These are phyloP conservation scores for Neurospora sp. DNA, from an alignment of 495 filamentous ascomycete genomes.

Conservation along the genomic window DNA sequence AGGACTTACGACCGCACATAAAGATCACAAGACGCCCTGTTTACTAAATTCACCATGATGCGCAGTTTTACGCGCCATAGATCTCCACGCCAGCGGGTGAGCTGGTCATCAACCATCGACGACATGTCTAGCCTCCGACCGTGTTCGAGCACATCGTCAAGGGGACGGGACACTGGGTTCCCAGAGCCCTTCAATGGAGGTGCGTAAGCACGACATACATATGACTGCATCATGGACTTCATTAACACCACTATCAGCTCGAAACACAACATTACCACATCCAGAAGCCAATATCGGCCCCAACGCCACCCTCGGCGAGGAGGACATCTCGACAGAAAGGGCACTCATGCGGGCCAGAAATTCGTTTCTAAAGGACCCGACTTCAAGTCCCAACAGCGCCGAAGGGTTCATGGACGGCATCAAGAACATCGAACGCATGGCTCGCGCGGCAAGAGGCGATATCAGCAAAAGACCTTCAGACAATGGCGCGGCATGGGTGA, in stretches of 20 bases:
- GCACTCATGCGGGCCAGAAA: constrained; percentile 17
- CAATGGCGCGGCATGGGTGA: not conserved
- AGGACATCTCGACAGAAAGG: constrained; percentile 16
- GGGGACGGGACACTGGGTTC: constrained; percentile 24
- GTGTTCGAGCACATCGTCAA: constrained; percentile 14
- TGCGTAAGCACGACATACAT: constrained; percentile 6
- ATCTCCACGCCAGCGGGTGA: constrained; percentile 8
- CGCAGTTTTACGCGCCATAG: constrained; percentile 15
- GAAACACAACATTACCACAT: constrained; percentile 28
- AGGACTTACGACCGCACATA: not conserved
- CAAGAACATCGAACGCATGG: constrained; percentile 4
- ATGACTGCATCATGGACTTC: not conserved
- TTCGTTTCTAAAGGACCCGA: constrained; percentile 11
- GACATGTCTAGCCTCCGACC: constrained; percentile 11
- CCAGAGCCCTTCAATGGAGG: constrained; percentile 24
- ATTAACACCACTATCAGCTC: constrained; percentile 7
- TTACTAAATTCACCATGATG: constrained; percentile 13
- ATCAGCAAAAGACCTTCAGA: not conserved
- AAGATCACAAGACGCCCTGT: not conserved
- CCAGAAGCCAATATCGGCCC: constrained; percentile 25
- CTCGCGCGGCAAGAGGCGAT: not conserved
- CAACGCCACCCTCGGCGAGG: constrained; percentile 23
- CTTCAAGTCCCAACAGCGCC: constrained; percentile 5
- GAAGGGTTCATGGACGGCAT: constrained; percentile 6
- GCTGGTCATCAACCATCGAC: constrained; percentile 6